Evolutionary conservation across 2,329 filamentous ascomycete genomes (phyloP).

Genomic region (Penicillium occitanis): DNA sequence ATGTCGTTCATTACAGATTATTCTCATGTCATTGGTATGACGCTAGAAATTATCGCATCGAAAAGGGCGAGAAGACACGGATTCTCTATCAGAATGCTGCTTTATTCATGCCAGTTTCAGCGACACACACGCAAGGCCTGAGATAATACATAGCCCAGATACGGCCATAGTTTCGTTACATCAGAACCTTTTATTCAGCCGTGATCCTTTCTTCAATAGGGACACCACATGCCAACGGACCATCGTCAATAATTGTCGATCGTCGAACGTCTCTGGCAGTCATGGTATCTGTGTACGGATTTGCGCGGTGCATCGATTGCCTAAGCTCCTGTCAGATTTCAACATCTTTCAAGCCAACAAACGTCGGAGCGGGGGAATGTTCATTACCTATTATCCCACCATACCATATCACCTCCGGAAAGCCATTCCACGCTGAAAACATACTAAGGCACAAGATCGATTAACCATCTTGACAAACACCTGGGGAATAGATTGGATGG

Average conservation of each 20-base stretch:
- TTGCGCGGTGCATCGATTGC: conserved; percentile 33
- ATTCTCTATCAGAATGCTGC: background rate
- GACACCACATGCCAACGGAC: conserved; percentile 28
- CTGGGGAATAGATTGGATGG: background rate
- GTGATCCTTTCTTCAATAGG: conserved; percentile 17
- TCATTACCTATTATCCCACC: conserved; percentile 31
- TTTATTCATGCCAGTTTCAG: background rate
- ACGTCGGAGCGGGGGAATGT: no score
- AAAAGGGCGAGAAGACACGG: no score
- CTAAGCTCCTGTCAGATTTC: conserved; percentile 13
- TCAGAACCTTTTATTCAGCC: background rate
- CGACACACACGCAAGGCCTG: background rate
- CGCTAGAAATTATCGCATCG: background rate
- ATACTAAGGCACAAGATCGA: conserved; percentile 23
- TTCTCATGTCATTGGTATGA: background rate
- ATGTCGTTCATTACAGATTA: background rate
- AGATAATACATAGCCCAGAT: background rate
- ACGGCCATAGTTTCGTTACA: background rate
- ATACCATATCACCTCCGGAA: conserved; percentile 30
- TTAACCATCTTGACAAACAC: background rate
- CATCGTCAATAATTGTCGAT: conserved; percentile 31
- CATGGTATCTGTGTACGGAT: conserved; percentile 29
- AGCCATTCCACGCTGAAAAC: conserved; percentile 31
- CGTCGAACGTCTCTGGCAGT: conserved; percentile 30
- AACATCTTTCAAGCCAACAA: background rate